phyloP scores from a whole-genome alignment of 169 alveolate species.

The Cryptosporidium felis region DNA sequence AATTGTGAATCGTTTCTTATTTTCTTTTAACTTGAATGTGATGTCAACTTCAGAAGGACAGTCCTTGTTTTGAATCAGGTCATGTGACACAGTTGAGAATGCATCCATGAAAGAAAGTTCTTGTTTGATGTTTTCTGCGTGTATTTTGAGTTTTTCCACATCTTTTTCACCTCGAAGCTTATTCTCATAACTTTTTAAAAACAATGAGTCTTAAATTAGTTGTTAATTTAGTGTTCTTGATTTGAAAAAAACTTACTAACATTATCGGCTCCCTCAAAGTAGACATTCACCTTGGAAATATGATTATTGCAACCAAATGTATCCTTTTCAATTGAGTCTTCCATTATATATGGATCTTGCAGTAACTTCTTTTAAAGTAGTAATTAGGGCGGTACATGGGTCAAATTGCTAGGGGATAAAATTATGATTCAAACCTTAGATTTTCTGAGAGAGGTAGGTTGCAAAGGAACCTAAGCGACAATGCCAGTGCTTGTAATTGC shows the following conservation, averaged over 20 bases:
- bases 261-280: constrained; percentile 12
- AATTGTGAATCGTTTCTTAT: background rate
- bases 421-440: background rate
- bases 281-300: constrained; percentile 24
- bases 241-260: constrained; percentile 19
- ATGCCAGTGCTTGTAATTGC: background rate
- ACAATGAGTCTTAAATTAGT: background rate
- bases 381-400: no score
- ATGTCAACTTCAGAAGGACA: constrained; percentile 15
- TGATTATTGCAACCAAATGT: no score
- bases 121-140: background rate
- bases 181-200: background rate
- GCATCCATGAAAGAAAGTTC: background rate
- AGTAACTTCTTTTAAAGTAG: no score
- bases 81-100: constrained; percentile 32
- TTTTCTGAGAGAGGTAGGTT: constrained; percentile 43
- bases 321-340: no score
- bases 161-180: background rate
- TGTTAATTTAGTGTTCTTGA: background rate
- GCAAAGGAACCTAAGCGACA: background rate
- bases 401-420: no score
- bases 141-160: background rate
- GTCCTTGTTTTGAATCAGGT: background rate
- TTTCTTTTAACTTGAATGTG: background rate
- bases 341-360: no score